A percentile compares a stretch with the other conserved stretches of the same genome.
phyloP scores from a whole-genome alignment of 495 filamentous ascomycete genomes.

The Hyphodiscus hymeniophilus region DNA sequence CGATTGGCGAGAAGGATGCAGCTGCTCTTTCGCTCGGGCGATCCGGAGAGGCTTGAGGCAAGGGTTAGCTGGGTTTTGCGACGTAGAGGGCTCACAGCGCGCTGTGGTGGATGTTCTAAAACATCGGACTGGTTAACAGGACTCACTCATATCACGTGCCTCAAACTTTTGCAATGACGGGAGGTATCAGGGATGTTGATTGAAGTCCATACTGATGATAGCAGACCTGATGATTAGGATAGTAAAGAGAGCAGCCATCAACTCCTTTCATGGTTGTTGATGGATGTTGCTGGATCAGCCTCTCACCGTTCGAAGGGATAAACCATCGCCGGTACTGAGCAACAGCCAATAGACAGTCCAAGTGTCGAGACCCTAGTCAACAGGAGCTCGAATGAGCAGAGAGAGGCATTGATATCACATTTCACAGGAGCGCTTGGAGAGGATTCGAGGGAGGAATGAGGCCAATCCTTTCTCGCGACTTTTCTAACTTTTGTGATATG shows the following conservation, averaged over 20 bases:
- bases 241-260: neutral
- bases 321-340: neutral
- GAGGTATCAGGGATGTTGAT: no score
- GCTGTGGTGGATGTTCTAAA: neutral
- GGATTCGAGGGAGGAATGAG: no score
- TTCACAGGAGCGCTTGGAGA: neutral
- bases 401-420: neutral
- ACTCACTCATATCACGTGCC: neutral
- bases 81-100: neutral
- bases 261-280: neutral
- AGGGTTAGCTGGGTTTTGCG: conserved; percentile 16
- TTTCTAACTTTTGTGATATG: no score
- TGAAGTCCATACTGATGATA: neutral
- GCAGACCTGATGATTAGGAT: neutral
- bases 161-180: no score
- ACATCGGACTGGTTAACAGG: neutral
- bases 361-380: neutral
- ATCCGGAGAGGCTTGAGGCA: conserved; percentile 16
- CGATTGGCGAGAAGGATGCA: conserved; percentile 11
- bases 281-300: no score
- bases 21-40: conserved; percentile 13
- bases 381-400: neutral
- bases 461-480: no score
- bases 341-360: neutral
- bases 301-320: neutral